Base-by-base conservation (phyloP, 441 rosid genomes). In the Geranium incanum region DNA sequence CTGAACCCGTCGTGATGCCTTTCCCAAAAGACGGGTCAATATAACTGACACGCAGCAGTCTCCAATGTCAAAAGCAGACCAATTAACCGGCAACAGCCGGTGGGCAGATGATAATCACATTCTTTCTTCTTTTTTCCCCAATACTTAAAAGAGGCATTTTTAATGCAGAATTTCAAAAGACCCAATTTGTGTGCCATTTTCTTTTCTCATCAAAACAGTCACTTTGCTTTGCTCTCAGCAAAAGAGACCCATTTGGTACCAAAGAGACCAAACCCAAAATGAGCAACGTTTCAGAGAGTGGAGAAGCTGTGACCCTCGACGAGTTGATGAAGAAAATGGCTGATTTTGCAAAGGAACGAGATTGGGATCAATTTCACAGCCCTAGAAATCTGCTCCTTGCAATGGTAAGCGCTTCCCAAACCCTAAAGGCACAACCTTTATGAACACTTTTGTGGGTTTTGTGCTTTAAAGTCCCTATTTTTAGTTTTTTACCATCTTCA, bases 301-400 rank as follows among this genome's bases (percentile, higher is more conserved):
- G 28, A 41, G 23, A 63, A 4, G 68, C 68, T 19, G 60, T 71
- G 6, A 23, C 74, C 6, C 67, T 71, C 28, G 74, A 62, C 0
- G 68, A 62, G 57, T 66, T 71, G 74, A 71, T 18, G 74, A 43
- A n/a, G 60, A 63, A 45, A 64, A 19, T 71, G 74, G 74, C 74
- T 15, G 74, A 71, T 65, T 71, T 71, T 66, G 74, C 74, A 11
- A 41, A 66, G 6, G 68, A 71, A 45, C 41, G 74, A 64, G 74
- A 71, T 48, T 71, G 74, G 74, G 74, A 71, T 64, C 74, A 62
- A 55, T 71, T 71, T 45, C 74, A 71, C 57, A 71, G 74, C 68
- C 74, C 74, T 6, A 71, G 74, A 65, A 71, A 71, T 66, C 74
- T 71, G 45, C 74, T 71, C 28, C 13, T 71, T 59, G 74, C 74